Conservation (phyloP, 805 yeast genomes). For the Starmera caribaea region DNA sequence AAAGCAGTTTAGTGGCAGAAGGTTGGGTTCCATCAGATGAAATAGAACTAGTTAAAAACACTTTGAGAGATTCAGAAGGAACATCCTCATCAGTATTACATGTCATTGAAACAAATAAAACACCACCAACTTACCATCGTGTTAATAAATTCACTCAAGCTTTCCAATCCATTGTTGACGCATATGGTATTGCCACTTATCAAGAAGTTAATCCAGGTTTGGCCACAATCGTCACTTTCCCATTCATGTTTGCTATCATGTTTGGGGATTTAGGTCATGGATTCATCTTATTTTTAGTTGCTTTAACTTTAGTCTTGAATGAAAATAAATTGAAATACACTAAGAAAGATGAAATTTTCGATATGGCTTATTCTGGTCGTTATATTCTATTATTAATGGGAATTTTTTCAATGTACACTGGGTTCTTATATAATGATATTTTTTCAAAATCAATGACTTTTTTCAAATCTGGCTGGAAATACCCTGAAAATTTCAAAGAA, state of each 20-base stretch:
- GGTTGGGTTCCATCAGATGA: slow-evolving; percentile 94
- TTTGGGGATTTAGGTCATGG: slow-evolving; percentile 99
- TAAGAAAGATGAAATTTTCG: slow-evolving; percentile 87
- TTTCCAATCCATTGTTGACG: slow-evolving; percentile 89
- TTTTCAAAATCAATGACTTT: slow-evolving; percentile 87
- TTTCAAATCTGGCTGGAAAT: slow-evolving; percentile 84
- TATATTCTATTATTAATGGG: slow-evolving; percentile 92
- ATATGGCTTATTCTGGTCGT: slow-evolving; percentile 92
- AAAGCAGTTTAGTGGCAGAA: slow-evolving; percentile 87
- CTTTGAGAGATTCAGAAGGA: slow-evolving; percentile 46
- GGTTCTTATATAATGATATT: slow-evolving; percentile 85
- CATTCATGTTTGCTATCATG: slow-evolving; percentile 98
- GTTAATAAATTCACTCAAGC: slow-evolving; percentile 93
- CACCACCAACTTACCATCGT: slow-evolving; percentile 92
- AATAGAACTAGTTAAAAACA: slow-evolving; percentile 49
- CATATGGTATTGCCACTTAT: slow-evolving; percentile 89
- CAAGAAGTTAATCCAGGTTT: slow-evolving; percentile 94
- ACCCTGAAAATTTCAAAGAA: slow-evolving; percentile 58
- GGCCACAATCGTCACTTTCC: slow-evolving; percentile 91
- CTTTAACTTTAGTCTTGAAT: slow-evolving; percentile 57
- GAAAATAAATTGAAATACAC: slow-evolving; percentile 61
- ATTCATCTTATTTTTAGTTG: slow-evolving; percentile 66
- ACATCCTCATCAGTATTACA: slow-evolving; percentile 31
- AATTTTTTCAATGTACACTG: slow-evolving; percentile 88
- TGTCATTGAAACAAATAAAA: slow-evolving; percentile 62